phyloP scores from a whole-genome alignment of 495 filamentous ascomycete genomes.

The Neurospora cerealis region DNA sequence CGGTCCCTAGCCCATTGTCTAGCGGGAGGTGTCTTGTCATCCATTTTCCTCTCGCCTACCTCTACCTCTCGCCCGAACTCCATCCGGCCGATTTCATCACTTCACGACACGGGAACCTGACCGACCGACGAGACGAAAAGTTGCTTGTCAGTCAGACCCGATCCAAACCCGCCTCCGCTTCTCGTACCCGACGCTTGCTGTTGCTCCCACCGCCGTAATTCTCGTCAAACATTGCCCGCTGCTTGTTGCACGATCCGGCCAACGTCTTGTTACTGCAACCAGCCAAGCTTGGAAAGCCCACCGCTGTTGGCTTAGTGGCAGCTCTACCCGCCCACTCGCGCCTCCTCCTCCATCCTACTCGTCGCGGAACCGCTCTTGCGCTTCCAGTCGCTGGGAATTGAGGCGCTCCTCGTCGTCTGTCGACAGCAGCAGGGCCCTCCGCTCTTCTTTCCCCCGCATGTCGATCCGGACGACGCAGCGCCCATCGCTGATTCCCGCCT shows the following conservation, averaged over 20 bases:
- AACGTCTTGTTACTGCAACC: not conserved
- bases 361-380: not conserved
- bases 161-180: not conserved
- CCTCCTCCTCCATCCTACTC: not conserved
- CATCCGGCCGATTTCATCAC: not conserved
- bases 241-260: not conserved
- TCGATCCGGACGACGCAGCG: conserved; percentile 2
- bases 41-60: not conserved
- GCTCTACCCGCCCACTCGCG: not conserved
- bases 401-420: not conserved
- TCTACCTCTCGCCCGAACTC: not conserved
- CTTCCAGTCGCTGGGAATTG: not conserved
- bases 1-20: not conserved
- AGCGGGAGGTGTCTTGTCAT: not conserved
- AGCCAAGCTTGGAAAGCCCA: not conserved
- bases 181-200: not conserved
- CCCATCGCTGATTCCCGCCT: not conserved
- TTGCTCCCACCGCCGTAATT: not conserved
- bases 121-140: not conserved
- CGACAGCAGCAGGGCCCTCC: not conserved
- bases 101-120: not conserved
- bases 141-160: not conserved
- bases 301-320: not conserved
- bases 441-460: conserved; percentile 2
- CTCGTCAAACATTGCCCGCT: not conserved